Percentiles rank a stretch among this genome's conserved stretches.
Conservation (phyloP, 768 basidiomycete genomes). For the Leccinum disarticulatum region DNA sequence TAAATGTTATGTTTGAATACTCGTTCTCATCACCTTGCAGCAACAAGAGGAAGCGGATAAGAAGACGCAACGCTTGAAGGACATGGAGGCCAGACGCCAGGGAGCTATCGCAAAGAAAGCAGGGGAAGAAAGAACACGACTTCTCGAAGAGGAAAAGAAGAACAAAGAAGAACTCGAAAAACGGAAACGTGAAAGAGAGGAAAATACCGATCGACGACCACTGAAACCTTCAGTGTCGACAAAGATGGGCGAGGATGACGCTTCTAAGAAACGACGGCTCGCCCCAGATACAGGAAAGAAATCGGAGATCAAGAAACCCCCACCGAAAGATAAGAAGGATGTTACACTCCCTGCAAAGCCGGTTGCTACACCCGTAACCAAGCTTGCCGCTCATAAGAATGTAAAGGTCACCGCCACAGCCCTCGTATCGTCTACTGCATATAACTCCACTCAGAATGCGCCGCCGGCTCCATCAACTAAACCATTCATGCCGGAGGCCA, state of each 20-base stretch:
- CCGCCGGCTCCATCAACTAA: constrained; percentile 29
- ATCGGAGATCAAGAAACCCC: constrained; percentile 56
- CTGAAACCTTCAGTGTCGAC: constrained; percentile 42
- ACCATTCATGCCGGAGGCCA: constrained; percentile 31
- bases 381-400: constrained; percentile 35
- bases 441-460: constrained; percentile 39
- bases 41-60: constrained; percentile 89
- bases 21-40: constrained; percentile 40
- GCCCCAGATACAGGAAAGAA: constrained; percentile 54
- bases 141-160: constrained; percentile 68
- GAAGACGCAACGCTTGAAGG: constrained; percentile 68
- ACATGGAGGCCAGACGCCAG: constrained; percentile 83
- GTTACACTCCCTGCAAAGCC: constrained; percentile 27
- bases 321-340: constrained; percentile 54
- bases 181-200: constrained; percentile 81
- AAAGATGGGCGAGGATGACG: constrained; percentile 79
- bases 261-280: constrained; percentile 69
- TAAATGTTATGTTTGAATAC: neutral
- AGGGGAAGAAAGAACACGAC: constrained; percentile 69
- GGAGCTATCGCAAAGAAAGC: constrained; percentile 69
- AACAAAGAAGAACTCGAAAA: constrained; percentile 72
- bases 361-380: constrained; percentile 26
- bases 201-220: constrained; percentile 67
- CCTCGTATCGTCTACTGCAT: constrained; percentile 39
- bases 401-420: constrained; percentile 33